A percentile compares a stretch with the other conserved stretches of the same genome.
phyloP scores from a whole-genome alignment of 2,329 filamentous ascomycete genomes.

The Fusarium sp. region DNA sequence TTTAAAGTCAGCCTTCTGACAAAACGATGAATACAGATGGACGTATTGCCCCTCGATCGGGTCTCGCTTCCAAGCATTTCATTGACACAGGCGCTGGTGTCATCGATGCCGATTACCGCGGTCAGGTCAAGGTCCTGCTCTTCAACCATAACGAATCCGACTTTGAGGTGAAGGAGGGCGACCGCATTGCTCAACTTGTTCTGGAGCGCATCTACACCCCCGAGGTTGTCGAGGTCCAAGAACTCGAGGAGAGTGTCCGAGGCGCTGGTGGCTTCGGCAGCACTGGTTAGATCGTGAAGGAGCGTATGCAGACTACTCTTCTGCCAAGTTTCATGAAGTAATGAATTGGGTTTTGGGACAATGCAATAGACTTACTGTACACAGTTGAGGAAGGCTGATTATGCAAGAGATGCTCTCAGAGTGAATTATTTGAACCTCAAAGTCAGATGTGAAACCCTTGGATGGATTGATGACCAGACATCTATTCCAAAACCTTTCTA shows the following conservation, averaged over 20 bases:
- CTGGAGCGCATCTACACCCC: conserved; percentile 95
- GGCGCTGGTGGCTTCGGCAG: conserved; percentile 93
- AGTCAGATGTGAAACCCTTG: neutral
- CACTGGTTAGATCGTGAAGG: conserved; percentile 65
- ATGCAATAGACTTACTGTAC: neutral
- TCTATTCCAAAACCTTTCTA: conserved; percentile 8
- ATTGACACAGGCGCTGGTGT: conserved; percentile 97
- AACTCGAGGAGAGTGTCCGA: conserved; percentile 89
- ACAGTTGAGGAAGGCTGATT: neutral
- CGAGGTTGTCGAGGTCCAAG: conserved; percentile 86
- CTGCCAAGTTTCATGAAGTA: conserved; percentile 15
- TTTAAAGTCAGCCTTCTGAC: neutral
- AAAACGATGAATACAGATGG: conserved; percentile 68
- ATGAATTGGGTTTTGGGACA: conserved; percentile 9
- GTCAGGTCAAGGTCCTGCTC: conserved; percentile 91
- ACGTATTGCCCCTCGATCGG: conserved; percentile 89
- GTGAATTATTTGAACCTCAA: neutral
- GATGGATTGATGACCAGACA: conserved; percentile 2
- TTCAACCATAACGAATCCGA: conserved; percentile 91
- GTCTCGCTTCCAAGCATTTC: conserved; percentile 91
- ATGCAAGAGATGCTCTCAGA: neutral
- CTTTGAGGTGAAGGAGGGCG: conserved; percentile 84
- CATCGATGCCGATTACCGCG: conserved; percentile 97
- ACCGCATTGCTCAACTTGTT: conserved; percentile 92
- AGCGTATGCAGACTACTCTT: neutral